These are phyloP conservation scores for Coniella lustricola DNA, from an alignment of 2,329 filamentous ascomycete species.

Conservation along the genomic window DNA sequence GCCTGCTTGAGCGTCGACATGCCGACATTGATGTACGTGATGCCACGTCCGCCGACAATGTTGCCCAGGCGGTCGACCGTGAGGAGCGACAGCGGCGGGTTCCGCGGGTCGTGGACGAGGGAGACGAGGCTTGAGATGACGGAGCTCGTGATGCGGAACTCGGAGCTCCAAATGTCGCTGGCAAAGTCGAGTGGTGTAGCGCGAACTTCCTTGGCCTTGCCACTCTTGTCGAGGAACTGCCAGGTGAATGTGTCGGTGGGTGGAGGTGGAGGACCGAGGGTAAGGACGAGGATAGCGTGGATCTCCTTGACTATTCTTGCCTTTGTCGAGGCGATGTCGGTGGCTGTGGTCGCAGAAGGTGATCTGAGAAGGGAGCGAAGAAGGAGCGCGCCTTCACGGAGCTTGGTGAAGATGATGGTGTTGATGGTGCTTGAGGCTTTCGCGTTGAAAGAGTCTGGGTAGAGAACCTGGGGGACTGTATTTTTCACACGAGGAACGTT, in stretches of 20 bases:
- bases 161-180: slow-evolving; percentile 55
- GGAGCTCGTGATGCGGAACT: slow-evolving; percentile 50
- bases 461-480: slow-evolving; percentile 66
- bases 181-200: slow-evolving; percentile 68
- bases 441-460: slow-evolving; percentile 77
- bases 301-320: slow-evolving; percentile 72
- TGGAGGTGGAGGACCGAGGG: slow-evolving; percentile 70
- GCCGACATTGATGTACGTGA: slow-evolving; percentile 78
- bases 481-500: no score
- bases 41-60: slow-evolving; percentile 65
- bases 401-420: slow-evolving; percentile 69
- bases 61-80: slow-evolving; percentile 77
- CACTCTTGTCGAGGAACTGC: slow-evolving; percentile 67
- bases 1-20: slow-evolving; percentile 65
- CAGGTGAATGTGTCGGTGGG: slow-evolving; percentile 67
- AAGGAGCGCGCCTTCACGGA: slow-evolving; percentile 75
- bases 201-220: slow-evolving; percentile 54
- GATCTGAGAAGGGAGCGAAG: slow-evolving; percentile 51
- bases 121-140: slow-evolving; percentile 67
- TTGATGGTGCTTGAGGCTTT: slow-evolving; percentile 65
- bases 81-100: slow-evolving; percentile 63
- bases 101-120: slow-evolving; percentile 78
- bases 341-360: slow-evolving; percentile 29
- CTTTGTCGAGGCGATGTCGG: slow-evolving; percentile 46
- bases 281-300: slow-evolving; percentile 72